These are phyloP conservation scores for Gnaphalium uliginosum DNA, from an alignment of 129 eudicot species.

Conservation along the genomic window DNA sequence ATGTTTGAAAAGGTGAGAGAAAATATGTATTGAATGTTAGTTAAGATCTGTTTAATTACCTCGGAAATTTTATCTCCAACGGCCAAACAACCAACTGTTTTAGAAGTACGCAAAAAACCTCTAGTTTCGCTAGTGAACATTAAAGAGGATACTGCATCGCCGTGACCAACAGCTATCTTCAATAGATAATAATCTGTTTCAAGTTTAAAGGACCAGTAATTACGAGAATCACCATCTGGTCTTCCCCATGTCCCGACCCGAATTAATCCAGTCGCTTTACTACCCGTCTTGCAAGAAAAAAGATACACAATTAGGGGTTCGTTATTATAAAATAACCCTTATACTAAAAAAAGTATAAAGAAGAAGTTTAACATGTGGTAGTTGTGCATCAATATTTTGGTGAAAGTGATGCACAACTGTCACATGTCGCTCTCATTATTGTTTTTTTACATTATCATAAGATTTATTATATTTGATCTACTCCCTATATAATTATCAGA, in stretches of 20 bases:
- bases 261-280: not conserved
- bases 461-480: too few relatives aligned
- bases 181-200: not conserved
- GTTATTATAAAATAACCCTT: too few relatives aligned
- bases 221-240: not conserved
- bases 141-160: not conserved
- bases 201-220: not conserved
- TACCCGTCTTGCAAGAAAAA: not conserved
- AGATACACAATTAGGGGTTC: not conserved
- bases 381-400: too few relatives aligned
- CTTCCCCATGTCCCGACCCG: constrained; percentile 6
- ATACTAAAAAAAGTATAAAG: too few relatives aligned
- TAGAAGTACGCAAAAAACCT: not conserved
- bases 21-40: not conserved
- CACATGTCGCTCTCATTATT: too few relatives aligned
- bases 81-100: not conserved
- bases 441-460: too few relatives aligned
- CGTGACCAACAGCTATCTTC: constrained; percentile 1
- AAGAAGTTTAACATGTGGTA: too few relatives aligned
- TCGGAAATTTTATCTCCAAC: not conserved
- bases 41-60: constrained; percentile 7
- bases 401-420: too few relatives aligned
- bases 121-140: not conserved
- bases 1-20: not conserved
- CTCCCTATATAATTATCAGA: not conserved